phyloP scores from a whole-genome alignment of 1,139 yeast species.

The Citeromyces hawaiiensis region DNA sequence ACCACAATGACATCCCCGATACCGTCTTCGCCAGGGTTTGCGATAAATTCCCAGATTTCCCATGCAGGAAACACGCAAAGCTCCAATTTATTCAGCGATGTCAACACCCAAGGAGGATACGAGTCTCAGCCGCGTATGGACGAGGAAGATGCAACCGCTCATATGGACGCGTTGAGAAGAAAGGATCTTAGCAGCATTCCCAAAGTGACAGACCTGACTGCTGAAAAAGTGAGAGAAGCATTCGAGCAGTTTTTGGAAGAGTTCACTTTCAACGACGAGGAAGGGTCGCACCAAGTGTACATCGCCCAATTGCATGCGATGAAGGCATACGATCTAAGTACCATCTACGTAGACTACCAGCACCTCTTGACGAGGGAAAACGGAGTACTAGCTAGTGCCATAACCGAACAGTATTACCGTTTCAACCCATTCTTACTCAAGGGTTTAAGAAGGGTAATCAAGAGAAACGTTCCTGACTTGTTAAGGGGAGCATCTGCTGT shows the following conservation, averaged over 20 bases:
- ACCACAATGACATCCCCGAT: neutral
- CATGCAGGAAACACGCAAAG: slow-evolving; percentile 6
- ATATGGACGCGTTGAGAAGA: slow-evolving; percentile 17
- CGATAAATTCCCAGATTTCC: neutral
- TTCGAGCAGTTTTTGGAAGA: slow-evolving; percentile 78
- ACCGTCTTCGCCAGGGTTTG: slow-evolving; percentile 1
- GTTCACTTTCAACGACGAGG: slow-evolving; percentile 26
- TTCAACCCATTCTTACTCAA: slow-evolving; percentile 74
- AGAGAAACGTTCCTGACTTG: slow-evolving; percentile 64
- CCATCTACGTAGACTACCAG: slow-evolving; percentile 75
- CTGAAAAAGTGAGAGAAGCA: slow-evolving; percentile 85
- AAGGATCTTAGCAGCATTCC: slow-evolving; percentile 58
- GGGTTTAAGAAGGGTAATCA: slow-evolving; percentile 64
- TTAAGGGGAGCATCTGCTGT: slow-evolving; percentile 20
- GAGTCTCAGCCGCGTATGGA: slow-evolving; percentile 5
- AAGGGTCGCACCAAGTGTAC: slow-evolving; percentile 27
- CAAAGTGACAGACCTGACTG: slow-evolving; percentile 81
- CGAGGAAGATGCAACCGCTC: slow-evolving; percentile 13
- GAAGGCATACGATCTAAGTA: slow-evolving; percentile 62
- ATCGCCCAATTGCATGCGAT: slow-evolving; percentile 73
- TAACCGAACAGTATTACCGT: slow-evolving; percentile 83
- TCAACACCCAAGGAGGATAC: slow-evolving; percentile 2
- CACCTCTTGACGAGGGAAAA: slow-evolving; percentile 68
- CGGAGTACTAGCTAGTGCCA: slow-evolving; percentile 84
- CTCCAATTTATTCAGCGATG: slow-evolving; percentile 20